Base-by-base conservation (phyloP, 148 eudicot genomes). In the Simmondsia chinensis region DNA sequence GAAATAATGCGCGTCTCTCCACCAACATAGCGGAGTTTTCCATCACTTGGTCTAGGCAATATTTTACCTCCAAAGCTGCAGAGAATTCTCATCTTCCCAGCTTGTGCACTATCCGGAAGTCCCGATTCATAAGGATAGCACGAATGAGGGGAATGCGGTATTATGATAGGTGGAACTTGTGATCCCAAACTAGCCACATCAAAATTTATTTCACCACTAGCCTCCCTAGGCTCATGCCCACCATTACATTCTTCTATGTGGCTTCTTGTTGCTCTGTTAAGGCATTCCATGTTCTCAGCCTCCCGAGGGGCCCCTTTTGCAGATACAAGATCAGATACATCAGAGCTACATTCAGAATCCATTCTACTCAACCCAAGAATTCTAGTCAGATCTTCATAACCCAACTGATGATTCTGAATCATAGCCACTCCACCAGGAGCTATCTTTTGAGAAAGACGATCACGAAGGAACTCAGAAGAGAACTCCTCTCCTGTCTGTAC, bases 51-150 rank as follows among this genome's bases (percentile, higher is more conserved):
- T 34, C 97, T 72, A 17, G 86, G 95, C 80, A 89, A 76, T 57
- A 89, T 75, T 70, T 63, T 80, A 33, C 97, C 97, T 46, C 87
- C 95, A 67, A 81, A 84, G 56, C 97, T 84, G 61, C 95, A 89
- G 18, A 89, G 93, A 46, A 89, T 63, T 64, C 89, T 84, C 69
- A 89, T 54, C 56, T 78, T 89, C 4, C 68, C 82, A 41, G 77
- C 49, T 66, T 71, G 83, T 16, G 81, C 61, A 46, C 74, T 59
- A 30, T 77, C 87, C 0, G 61, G 56, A 61, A 63, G 51, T 44
- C 74, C 76, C 20, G 60, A 21, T 12, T 69, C 83, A 57, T 26
- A 57, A 63, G 62, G 50, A 39, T 62, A 48, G 30, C 28, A 48
- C 21, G 64, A 51, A 25, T 39, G 59, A 37, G 73, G 69, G 21